Percentiles rank a stretch among this genome's conserved stretches.
These are phyloP conservation scores for Colletotrichum somersetense DNA, from an alignment of 2,329 filamentous ascomycete genomes.

Conservation along the genomic window DNA sequence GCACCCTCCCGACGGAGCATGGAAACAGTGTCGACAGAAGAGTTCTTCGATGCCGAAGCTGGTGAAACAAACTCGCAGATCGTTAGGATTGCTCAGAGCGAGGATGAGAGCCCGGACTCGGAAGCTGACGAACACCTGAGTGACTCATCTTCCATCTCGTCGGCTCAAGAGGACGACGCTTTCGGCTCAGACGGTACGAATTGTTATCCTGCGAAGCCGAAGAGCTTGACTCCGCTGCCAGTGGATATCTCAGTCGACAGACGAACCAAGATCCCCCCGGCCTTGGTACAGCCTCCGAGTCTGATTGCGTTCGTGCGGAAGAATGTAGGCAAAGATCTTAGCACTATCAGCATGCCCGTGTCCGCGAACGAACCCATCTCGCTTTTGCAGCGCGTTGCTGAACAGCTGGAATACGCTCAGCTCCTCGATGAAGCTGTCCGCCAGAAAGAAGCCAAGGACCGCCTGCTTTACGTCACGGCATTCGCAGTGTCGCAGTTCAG, in stretches of 20 bases:
- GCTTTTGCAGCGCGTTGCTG: slow-evolving; percentile 86
- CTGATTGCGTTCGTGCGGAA: slow-evolving; percentile 95
- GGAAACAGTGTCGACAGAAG: slow-evolving; percentile 84
- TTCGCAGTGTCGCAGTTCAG: slow-evolving; percentile 93
- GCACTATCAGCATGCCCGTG: slow-evolving; percentile 97
- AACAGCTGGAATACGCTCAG: slow-evolving; percentile 90
- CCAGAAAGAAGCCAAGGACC: slow-evolving; percentile 71
- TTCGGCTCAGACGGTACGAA: slow-evolving; percentile 68
- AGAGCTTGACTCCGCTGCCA: slow-evolving; percentile 82
- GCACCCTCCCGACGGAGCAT: slow-evolving; percentile 71
- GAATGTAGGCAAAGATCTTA: slow-evolving; percentile 97
- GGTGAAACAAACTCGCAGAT: slow-evolving; percentile 74
- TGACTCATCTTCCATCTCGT: slow-evolving; percentile 71
- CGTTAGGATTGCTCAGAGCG: slow-evolving; percentile 79
- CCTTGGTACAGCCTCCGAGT: slow-evolving; percentile 86
- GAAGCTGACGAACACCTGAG: slow-evolving; percentile 67
- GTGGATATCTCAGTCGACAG: slow-evolving; percentile 74
- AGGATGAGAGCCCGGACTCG: slow-evolving; percentile 71
- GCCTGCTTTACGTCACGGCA: slow-evolving; percentile 86
- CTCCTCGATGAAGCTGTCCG: slow-evolving; percentile 82
- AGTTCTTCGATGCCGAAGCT: slow-evolving; percentile 94
- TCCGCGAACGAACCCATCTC: slow-evolving; percentile 95
- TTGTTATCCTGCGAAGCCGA: slow-evolving; percentile 82
- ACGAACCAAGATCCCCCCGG: slow-evolving; percentile 76
- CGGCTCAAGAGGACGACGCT: slow-evolving; percentile 69